phyloP scores from a whole-genome alignment of 805 yeast species.

The Wickerhamomyces ciferrii region DNA sequence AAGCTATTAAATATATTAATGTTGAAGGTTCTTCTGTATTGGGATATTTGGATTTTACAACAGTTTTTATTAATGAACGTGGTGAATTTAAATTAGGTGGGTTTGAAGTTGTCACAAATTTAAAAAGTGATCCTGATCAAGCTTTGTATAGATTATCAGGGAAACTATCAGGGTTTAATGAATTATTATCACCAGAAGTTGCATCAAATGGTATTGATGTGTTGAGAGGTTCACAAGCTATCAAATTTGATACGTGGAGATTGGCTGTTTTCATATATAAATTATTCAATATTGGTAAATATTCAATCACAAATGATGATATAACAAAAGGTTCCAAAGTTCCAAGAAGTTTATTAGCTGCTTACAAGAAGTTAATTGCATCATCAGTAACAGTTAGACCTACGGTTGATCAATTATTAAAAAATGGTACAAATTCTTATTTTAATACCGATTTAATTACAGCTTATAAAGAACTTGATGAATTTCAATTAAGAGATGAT shows the following conservation, averaged over 20 bases:
- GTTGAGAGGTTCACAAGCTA: conserved; percentile 25
- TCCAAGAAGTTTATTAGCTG: conserved; percentile 32
- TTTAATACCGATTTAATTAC: conserved; percentile 41
- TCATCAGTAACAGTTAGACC: conserved; percentile 32
- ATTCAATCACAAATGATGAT: conserved; percentile 5
- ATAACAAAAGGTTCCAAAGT: conserved; percentile 18
- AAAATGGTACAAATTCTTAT: conserved; percentile 19
- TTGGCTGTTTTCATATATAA: conserved; percentile 52
- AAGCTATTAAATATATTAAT: conserved; percentile 53
- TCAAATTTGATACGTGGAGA: conserved; percentile 59
- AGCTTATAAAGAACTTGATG: conserved; percentile 48
- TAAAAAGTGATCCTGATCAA: conserved; percentile 28
- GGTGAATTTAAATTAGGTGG: conserved; percentile 90
- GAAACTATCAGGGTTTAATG: conserved; percentile 25
- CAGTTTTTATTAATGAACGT: conserved; percentile 56
- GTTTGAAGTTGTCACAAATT: conserved; percentile 58
- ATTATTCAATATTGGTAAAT: conserved; percentile 29
- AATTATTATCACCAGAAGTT: conserved; percentile 51
- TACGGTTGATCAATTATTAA: conserved; percentile 24
- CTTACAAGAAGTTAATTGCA: conserved; percentile 35
- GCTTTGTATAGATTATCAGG: conserved; percentile 30
- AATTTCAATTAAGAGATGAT: conserved; percentile 46
- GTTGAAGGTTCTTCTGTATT: conserved; percentile 51
- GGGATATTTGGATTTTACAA: conserved; percentile 52
- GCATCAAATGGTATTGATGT: conserved; percentile 37